A percentile compares a stretch with the other conserved stretches of the same genome.
Evolutionary conservation across 805 yeast genomes (phyloP).

Genomic region (Pichia phayaonensis): DNA sequence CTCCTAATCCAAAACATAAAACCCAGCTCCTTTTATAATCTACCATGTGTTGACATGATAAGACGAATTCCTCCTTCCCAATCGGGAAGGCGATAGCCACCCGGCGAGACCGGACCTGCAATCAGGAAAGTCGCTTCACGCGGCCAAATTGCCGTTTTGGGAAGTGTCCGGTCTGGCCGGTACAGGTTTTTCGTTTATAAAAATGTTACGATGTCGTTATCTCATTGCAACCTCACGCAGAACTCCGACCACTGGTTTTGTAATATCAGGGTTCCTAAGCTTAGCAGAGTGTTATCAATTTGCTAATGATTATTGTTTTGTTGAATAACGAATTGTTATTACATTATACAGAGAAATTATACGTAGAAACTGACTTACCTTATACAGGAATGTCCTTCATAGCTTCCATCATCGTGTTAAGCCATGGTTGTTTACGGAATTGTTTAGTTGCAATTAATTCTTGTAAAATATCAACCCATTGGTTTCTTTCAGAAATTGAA

Average conservation of each 20-base stretch:
- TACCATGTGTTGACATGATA: not conserved
- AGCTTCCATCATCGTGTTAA: constrained; percentile 22
- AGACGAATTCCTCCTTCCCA: not conserved
- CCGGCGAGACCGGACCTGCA: not conserved
- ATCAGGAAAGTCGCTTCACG: not conserved
- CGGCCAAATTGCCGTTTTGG: not conserved
- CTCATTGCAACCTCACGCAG: too few species aligned
- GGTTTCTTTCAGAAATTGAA: constrained; percentile 45
- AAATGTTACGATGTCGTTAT: too few species aligned
- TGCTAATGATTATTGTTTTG: too few species aligned
- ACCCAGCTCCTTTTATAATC: not conserved
- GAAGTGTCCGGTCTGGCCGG: constrained; percentile 1
- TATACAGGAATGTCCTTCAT: constrained; percentile 4
- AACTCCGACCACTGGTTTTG: too few species aligned
- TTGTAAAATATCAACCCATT: constrained; percentile 61
- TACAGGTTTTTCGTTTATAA: too few species aligned
- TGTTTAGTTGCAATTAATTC: constrained; percentile 37
- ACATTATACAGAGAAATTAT: too few species aligned
- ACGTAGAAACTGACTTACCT: not conserved
- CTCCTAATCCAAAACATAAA: not conserved
- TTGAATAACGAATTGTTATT: too few species aligned
- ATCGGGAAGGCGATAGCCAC: not conserved
- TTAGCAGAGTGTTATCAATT: too few species aligned
- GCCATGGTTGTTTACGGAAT: constrained; percentile 31
- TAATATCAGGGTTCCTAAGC: too few species aligned